Conservation (phyloP, 1,284 basidiomycete species). For the Cryptococcus floricola region DNA sequence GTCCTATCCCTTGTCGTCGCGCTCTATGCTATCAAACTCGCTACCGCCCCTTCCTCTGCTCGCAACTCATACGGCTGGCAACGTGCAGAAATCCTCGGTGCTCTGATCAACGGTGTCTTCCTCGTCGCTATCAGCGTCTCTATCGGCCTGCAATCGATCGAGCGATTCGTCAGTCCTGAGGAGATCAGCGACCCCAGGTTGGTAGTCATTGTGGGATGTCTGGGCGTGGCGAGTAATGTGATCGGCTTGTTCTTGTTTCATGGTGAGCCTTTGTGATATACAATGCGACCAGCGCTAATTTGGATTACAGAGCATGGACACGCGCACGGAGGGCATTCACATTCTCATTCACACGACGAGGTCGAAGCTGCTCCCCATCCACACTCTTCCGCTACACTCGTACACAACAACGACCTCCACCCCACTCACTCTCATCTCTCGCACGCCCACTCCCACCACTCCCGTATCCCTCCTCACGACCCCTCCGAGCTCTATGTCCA, state of each 20-base stretch:
- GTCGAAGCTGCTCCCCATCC: not conserved
- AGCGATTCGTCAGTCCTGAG: conserved; percentile 79
- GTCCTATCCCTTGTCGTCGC: conserved; percentile 93
- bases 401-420: not conserved
- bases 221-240: conserved; percentile 88
- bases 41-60: conserved; percentile 39
- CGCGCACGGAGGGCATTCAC: conserved; percentile 51
- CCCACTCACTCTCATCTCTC: not conserved
- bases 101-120: conserved; percentile 94
- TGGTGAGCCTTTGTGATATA: conserved; percentile 55
- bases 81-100: conserved; percentile 92
- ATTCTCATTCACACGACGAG: conserved; percentile 14
- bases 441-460: not conserved
- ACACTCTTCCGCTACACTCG: not conserved
- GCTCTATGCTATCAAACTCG: conserved; percentile 90
- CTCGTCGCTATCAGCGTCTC: conserved; percentile 93
- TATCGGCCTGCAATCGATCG: conserved; percentile 87
- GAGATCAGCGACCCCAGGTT: conserved; percentile 85
- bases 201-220: conserved; percentile 82
- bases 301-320: conserved; percentile 63
- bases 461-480: conserved; percentile 16
- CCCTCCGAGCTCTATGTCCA: conserved; percentile 55
- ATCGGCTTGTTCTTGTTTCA: conserved; percentile 94
- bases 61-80: conserved; percentile 67
- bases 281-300: not conserved